Base-by-base conservation (phyloP, 805 yeast genomes). In the Wickerhamomyces alni region DNA sequence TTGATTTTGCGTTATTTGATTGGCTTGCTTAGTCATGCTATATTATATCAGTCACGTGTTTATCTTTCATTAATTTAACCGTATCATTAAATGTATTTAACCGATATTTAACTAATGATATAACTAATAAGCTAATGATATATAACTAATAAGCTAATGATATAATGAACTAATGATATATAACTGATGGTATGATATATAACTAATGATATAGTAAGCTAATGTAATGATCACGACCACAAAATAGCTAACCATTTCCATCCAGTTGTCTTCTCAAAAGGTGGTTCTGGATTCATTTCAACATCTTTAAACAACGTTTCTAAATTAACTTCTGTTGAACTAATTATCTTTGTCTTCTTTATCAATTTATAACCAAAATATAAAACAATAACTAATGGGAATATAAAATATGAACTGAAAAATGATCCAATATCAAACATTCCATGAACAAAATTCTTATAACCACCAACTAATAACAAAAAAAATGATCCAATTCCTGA, bases 261-360 rank as follows among this genome's bases (percentile, higher is more conserved):
- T 6, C 53, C 51, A 32, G 35, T 48, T 16, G 43, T 24, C 18
- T 42, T 42, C 18, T 38, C 41, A 19, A 18, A 30, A 12, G 52
- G 47, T 17, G 49, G 58, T 39, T 60, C 65, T 26, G 65, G 65
- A 41, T 57, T 52, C 13, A 52, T 57, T 29, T 46, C 53, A 17
- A 54, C 58, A 42, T 62, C 65, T 38, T 45, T 46, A 47, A 62
- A 62, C 31, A 62, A 46, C 5, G 53, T 35, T 30, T 41, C 55
- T 17, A 74, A 59, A 53, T 73, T 75, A 33, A 66, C 69, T 41
- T 73, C 67, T 13, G 47, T 39, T 8, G 73, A 59, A 32, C 49
- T 52, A 46, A 65, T 50, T 35, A 59, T 45, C 37, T 46, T 59
- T 5, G 67, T 61, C 35, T 42, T 51, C 48, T 60, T 61, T 45